phyloP scores from a whole-genome alignment of 768 basidiomycete genomes.

The Leccinum imitatum region DNA sequence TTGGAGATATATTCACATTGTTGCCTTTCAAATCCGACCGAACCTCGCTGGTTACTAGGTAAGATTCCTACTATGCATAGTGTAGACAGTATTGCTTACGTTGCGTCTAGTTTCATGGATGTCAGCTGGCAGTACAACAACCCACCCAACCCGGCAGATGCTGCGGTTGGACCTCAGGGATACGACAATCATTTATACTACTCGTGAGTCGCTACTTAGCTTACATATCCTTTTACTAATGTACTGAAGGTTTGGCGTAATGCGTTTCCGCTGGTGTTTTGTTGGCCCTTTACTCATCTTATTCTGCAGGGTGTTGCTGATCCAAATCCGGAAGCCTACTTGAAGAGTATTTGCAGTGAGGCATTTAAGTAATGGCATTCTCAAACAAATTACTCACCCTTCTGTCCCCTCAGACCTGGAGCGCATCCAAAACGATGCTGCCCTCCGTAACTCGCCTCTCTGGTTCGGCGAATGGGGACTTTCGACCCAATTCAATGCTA shows the following conservation, averaged over 20 bases:
- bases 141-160: slow-evolving; percentile 70
- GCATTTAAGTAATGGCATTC: slow-evolving; percentile 6
- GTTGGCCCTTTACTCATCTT: slow-evolving; percentile 1
- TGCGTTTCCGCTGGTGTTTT: slow-evolving; percentile 1
- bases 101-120: slow-evolving; percentile 70
- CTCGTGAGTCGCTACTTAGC: slow-evolving; percentile 41
- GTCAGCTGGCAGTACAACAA: slow-evolving; percentile 72
- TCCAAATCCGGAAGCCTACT: slow-evolving; percentile 60
- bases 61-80: slow-evolving; percentile 10
- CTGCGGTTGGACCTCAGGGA: slow-evolving; percentile 63
- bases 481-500: slow-evolving; percentile 63
- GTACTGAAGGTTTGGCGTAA: slow-evolving; percentile 55
- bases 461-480: slow-evolving; percentile 65
- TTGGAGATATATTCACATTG: slow-evolving; percentile 27
- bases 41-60: slow-evolving; percentile 40
- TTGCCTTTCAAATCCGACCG: slow-evolving; percentile 17
- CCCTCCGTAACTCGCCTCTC: slow-evolving; percentile 45
- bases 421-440: slow-evolving; percentile 49
- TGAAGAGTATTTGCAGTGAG: slow-evolving; percentile 70
- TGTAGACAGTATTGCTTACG: slow-evolving; percentile 4
- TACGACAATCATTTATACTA: slow-evolving; percentile 86
- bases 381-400: background rate
- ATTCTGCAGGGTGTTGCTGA: slow-evolving; percentile 63
- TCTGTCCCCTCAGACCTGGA: slow-evolving; percentile 49
- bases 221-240: slow-evolving; percentile 6